Evolutionary conservation across 2,329 filamentous ascomycete genomes (phyloP), one percentile per base, ranked within the genome.

Genomic region (Fragosphaeria purpurea): DNA sequence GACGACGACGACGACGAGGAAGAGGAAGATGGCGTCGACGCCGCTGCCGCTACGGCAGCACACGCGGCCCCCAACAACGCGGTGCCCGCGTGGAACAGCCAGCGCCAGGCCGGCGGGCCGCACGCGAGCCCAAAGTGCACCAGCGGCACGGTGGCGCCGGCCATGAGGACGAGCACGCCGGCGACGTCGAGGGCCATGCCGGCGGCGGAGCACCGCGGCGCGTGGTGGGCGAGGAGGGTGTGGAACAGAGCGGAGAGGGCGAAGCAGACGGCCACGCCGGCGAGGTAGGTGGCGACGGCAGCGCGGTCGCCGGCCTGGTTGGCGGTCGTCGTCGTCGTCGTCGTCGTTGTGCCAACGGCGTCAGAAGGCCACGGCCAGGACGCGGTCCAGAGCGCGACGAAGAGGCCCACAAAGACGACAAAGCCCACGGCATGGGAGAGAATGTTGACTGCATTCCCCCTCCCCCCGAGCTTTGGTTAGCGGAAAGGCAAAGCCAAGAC

Each of bases 111-210:
- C 30, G 13, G n/a, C 34, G 10, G 8, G 13, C 33, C 45, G 35
- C 52, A 54, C 30, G 67, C 66, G 55, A 80, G 78, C 4, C 67
- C 70, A 59, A 78, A 78, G 58, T 76, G 77, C n/a, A 82, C 65
- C 1, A 76, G 72, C 5, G 80, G 79, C 6, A 82, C 67, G 44
- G 77, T 80, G 52, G 74, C 73, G 4, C 75, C 74, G 76, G 78
- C 83, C 63, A 83, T 83, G 52, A 83, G 62, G 6, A 77, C 66
- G 3, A 83, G 70, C 42, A 83, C 77, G 7, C 79, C 79, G 42
- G 80, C 70, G 56, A 82, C 79, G 59, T 84, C 80, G 33, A 82
- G 63, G 57, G 77, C 74, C 53, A 80, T 77, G 6, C 77, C 77
- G 52, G 75, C 69, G 9, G 64, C 65, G 39, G 71, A 71, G 11